Evolutionary conservation across 768 basidiomycete species (phyloP).

Genomic region (Calocera cornea): DNA sequence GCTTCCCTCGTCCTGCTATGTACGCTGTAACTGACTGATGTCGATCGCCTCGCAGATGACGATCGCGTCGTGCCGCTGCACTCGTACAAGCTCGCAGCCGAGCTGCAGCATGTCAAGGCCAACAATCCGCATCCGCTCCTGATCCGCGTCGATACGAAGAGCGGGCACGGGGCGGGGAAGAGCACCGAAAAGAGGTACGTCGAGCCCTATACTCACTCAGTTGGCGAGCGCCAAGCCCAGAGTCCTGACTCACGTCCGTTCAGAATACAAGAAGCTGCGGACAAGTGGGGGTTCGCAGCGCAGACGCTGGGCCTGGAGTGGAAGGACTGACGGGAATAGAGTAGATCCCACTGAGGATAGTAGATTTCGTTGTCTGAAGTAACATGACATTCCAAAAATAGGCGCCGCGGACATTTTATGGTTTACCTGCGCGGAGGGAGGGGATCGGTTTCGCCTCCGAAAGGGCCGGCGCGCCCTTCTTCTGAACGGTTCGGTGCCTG

Average conservation of each 20-base stretch:
- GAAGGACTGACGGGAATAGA: slow-evolving; percentile 14
- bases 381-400: too few species aligned
- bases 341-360: too few species aligned
- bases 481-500: too few species aligned
- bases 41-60: slow-evolving; percentile 38
- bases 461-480: too few species aligned
- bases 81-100: slow-evolving; percentile 70
- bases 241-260: too few species aligned
- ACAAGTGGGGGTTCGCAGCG: slow-evolving; percentile 64
- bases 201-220: not conserved
- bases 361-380: too few species aligned
- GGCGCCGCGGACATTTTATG: too few species aligned
- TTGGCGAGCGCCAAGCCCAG: not conserved
- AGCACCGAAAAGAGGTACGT: slow-evolving; percentile 51
- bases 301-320: slow-evolving; percentile 44
- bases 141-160: slow-evolving; percentile 63
- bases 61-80: slow-evolving; percentile 80
- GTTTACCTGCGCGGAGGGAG: too few species aligned
- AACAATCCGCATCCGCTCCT: slow-evolving; percentile 61
- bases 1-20: not conserved
- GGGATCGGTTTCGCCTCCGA: too few species aligned
- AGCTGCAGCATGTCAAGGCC: slow-evolving; percentile 52
- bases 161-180: slow-evolving; percentile 71
- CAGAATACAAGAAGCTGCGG: slow-evolving; percentile 63
- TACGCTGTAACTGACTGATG: slow-evolving; percentile 11